Base-by-base conservation (phyloP, 768 basidiomycete species). In the Lentinula detonsa region DNA sequence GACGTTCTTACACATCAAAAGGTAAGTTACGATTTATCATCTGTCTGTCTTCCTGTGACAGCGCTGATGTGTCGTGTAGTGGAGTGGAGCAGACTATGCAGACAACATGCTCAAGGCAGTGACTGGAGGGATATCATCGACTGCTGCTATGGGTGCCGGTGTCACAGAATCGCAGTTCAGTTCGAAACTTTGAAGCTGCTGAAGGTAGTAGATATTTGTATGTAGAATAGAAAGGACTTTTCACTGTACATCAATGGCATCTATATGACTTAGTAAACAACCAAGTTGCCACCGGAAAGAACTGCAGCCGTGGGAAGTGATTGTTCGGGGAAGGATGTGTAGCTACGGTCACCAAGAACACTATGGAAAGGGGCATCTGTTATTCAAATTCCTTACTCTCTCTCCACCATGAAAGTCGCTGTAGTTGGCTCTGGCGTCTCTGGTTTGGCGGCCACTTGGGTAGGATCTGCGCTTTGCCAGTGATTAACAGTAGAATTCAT, bases 91-190 rank as follows among this genome's bases (percentile, higher is more conserved):
- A 4, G 94, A 96, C 73, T 95, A 93, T 67, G 90, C 91, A 39
- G 95, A 97, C 73, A 87, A 85, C 64, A 73, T 96, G 58, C 83
- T 97, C 75, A 95, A 93, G 84, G 95, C 96, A 6, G 93, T 98
- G 59, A 99, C 97, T 39, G 97, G 97, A 28, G 97, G 97, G 61
- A 84, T 99, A 63, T 96, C 93, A 40, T 95, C 93, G 52, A 98
- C 96, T 9, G 85, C 95, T n/a, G 96, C 97, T n/a, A 98, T 98
- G 96, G 97, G 96, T 54, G 86, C 87, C 66, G 96, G 96, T 60
- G 94, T 96, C 34, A 97, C 95, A 0, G 95, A 97, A 76, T 74
- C 86, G 40, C 95, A 96, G 73, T 97, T 96, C 75, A 68, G 66
- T 62, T 52, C 75, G 37, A 84, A 78, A 67, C 67, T 84, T 63